These are phyloP conservation scores for Jatropha curcas DNA, from an alignment of 345 rosid genomes.

Conservation along the genomic window DNA sequence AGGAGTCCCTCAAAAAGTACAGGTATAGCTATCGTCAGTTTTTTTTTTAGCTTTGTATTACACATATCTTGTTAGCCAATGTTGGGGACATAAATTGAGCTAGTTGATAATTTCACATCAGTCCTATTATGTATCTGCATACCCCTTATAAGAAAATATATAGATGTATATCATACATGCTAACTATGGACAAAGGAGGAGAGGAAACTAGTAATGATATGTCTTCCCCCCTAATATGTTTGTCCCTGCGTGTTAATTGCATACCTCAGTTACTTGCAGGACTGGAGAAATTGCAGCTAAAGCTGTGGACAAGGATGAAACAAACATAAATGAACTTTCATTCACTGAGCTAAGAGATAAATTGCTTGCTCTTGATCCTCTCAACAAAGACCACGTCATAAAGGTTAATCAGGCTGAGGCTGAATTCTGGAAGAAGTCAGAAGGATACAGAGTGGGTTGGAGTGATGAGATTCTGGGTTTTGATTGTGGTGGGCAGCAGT, in stretches of 20 bases:
- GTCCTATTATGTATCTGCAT: too few relatives aligned
- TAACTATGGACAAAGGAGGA: neutral
- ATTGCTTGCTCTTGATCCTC: conserved; percentile 90
- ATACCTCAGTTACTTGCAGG: conserved; percentile 44
- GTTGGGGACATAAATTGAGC: neutral
- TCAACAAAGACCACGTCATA: conserved; percentile 69
- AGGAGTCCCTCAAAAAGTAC: conserved; percentile 66
- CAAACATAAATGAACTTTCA: conserved; percentile 64
- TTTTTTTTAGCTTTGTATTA: neutral
- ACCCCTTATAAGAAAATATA: too few relatives aligned
- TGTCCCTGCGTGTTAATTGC: conserved; percentile 18
- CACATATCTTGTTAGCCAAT: neutral
- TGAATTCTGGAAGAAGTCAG: conserved; percentile 93
- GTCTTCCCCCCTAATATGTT: conserved; percentile 13
- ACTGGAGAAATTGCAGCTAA: conserved; percentile 40
- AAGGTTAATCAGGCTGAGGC: conserved; percentile 91
- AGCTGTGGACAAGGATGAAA: conserved; percentile 45
- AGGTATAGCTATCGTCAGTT: conserved; percentile 45
- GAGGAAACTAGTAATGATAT: neutral
- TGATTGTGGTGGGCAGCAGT: conserved; percentile 99
- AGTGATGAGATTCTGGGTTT: conserved; percentile 96
- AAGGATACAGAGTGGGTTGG: conserved; percentile 96
- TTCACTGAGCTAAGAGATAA: conserved; percentile 93
- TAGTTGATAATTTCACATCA: neutral
- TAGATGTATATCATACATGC: too few relatives aligned